Evolutionary conservation across 352 stramenopile species (phyloP).

Genomic region (Phytophthora pini): DNA sequence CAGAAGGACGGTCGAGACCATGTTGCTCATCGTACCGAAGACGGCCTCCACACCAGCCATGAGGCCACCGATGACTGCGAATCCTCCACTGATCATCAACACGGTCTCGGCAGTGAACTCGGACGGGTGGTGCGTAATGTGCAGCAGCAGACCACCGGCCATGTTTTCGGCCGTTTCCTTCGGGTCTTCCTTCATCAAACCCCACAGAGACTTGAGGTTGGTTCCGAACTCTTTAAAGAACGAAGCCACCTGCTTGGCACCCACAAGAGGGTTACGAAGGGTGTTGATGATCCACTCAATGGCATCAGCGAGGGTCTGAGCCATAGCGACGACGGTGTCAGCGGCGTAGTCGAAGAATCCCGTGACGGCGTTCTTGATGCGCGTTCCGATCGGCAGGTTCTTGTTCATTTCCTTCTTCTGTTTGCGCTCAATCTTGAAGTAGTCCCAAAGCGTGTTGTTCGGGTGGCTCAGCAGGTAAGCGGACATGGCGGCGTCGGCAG

Average conservation of each 20-base stretch:
- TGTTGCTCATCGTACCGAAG: conserved; percentile 20
- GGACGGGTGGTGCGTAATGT: conserved; percentile 12
- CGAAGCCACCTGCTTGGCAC: conserved; percentile 5
- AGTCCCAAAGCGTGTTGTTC: conserved; percentile 32
- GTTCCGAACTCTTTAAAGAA: conserved; percentile 24
- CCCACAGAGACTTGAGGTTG: conserved; percentile 26
- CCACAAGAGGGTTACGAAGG: conserved; percentile 18
- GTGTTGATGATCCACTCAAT: conserved; percentile 27
- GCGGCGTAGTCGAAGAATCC: conserved; percentile 12
- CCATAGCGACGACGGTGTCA: conserved; percentile 11
- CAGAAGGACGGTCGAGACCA: conserved; percentile 14
- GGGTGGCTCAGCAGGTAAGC: conserved; percentile 30
- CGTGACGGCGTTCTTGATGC: conserved; percentile 13
- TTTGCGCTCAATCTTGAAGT: conserved; percentile 26
- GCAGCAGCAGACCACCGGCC: conserved; percentile 4
- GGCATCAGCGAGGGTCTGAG: conserved; percentile 12
- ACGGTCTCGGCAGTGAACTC: conserved; percentile 25
- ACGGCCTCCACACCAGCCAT: conserved; percentile 22
- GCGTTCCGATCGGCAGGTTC: conserved; percentile 5
- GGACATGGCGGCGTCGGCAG: conserved; percentile 27
- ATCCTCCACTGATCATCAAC: conserved; percentile 17
- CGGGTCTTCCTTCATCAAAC: conserved; percentile 21
- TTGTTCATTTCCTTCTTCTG: conserved; percentile 22
- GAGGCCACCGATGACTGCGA: conserved; percentile 19
- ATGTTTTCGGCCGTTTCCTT: conserved; percentile 21